Conservation (phyloP, 2,329 filamentous ascomycete genomes). For the Fusarium tanahbumbuense region DNA sequence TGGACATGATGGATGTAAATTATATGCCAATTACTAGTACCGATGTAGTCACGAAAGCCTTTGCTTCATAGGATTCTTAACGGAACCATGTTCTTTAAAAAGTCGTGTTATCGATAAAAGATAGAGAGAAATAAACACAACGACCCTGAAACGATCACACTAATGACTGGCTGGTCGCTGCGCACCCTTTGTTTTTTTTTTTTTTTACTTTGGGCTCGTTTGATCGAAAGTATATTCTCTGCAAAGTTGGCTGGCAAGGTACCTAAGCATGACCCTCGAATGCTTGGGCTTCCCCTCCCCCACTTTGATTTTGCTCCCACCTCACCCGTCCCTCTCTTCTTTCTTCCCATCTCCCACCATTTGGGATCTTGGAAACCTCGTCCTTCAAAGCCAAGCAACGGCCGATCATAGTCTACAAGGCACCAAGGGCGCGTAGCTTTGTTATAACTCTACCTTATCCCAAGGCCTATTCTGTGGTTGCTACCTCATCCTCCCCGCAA, state of each 20-base stretch:
- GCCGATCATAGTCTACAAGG: conserved; percentile 36
- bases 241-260: conserved; percentile 14
- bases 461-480: background rate
- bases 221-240: conserved; percentile 16
- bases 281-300: conserved; percentile 44
- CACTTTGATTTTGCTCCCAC: conserved; percentile 43
- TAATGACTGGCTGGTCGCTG: conserved; percentile 27
- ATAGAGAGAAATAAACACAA: conserved; percentile 13
- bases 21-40: background rate
- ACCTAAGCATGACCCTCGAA: conserved; percentile 29
- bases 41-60: background rate
- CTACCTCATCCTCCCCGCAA: conserved; percentile 5
- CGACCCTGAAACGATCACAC: conserved; percentile 28
- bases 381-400: conserved; percentile 31
- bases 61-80: background rate
- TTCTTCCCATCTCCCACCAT: conserved; percentile 42
- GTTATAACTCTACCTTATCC: background rate
- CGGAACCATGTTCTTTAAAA: background rate
- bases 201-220: conserved; percentile 32
- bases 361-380: conserved; percentile 43
- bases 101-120: conserved; percentile 3
- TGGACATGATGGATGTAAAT: background rate
- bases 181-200: conserved; percentile 40
- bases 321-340: conserved; percentile 43
- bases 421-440: conserved; percentile 39